Percentiles rank a stretch among this genome's conserved stretches.
Evolutionary conservation across 1,284 basidiomycete species (phyloP).

Genomic region (Heterobasidion irregulare): DNA sequence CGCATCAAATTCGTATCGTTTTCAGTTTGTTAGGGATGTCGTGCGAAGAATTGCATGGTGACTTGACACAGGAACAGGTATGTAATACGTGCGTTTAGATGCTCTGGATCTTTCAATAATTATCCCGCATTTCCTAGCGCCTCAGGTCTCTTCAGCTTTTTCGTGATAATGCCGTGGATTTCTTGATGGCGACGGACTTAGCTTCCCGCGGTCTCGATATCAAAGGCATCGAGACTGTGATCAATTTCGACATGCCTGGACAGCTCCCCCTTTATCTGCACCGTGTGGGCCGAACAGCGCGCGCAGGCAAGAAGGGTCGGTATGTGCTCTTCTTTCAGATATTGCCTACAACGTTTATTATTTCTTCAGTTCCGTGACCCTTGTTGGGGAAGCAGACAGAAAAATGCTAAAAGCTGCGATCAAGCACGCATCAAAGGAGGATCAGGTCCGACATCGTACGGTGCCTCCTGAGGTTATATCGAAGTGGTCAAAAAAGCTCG

Average conservation of each 20-base stretch:
- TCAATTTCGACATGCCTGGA: constrained; percentile 97
- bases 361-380: constrained; percentile 72
- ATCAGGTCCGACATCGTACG: constrained; percentile 86
- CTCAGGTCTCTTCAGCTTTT: constrained; percentile 82
- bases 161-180: constrained; percentile 81
- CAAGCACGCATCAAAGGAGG: constrained; percentile 74
- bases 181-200: constrained; percentile 91
- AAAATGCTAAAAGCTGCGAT: constrained; percentile 96
- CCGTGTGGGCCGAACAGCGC: constrained; percentile 93
- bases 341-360: constrained; percentile 1
- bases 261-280: constrained; percentile 94
- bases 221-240: constrained; percentile 95
- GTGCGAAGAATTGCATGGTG: constrained; percentile 90
- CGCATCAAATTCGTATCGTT: constrained; percentile 93
- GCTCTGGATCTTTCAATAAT: neutral
- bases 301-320: constrained; percentile 90
- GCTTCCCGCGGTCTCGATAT: constrained; percentile 95
- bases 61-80: constrained; percentile 92
- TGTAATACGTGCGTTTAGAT: constrained; percentile 15
- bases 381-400: constrained; percentile 94
- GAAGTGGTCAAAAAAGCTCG: constrained; percentile 68
- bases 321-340: constrained; percentile 26
- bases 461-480: constrained; percentile 75
- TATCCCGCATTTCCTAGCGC: constrained; percentile 41
- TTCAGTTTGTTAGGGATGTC: constrained; percentile 86